phyloP scores from a whole-genome alignment of 2,329 filamentous ascomycete species.

The Kalmusia sp. region DNA sequence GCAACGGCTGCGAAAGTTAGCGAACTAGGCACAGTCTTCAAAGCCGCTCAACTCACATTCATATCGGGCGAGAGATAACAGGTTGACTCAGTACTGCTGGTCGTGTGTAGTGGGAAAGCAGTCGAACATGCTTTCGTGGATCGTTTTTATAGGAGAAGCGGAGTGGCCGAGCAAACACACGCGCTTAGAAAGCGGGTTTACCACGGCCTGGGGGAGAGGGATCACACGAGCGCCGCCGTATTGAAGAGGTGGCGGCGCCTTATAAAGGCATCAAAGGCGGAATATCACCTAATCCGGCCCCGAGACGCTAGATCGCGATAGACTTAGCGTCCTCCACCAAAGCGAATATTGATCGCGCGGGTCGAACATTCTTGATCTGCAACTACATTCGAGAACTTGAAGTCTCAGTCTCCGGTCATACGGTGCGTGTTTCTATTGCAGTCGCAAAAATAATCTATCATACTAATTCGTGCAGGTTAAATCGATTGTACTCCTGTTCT shows the following conservation, averaged over 20 bases:
- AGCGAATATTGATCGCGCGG: conserved; percentile 18
- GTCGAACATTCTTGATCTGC: conserved; percentile 39
- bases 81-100: conserved; percentile 47
- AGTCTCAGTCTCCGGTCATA: conserved; percentile 99
- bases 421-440: conserved; percentile 63
- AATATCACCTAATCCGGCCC: conserved; percentile 19
- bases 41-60: conserved; percentile 41
- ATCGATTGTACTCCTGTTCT: conserved; percentile 98
- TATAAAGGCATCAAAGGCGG: conserved; percentile 14
- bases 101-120: conserved; percentile 40
- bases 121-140: conserved; percentile 44
- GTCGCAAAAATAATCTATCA: background rate
- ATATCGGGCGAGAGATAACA: conserved; percentile 40
- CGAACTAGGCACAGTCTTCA: background rate
- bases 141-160: conserved; percentile 8
- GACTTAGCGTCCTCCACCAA: conserved; percentile 17
- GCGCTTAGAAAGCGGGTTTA: conserved; percentile 22
- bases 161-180: conserved; percentile 12
- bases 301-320: conserved; percentile 8
- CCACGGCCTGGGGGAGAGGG: conserved; percentile 22
- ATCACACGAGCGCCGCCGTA: conserved; percentile 22
- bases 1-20: conserved; percentile 32
- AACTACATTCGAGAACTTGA: conserved; percentile 73
- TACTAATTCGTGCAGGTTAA: conserved; percentile 54
- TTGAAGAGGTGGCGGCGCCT: conserved; percentile 24